Conservation (phyloP, 2,329 filamentous ascomycete genomes). For the Botrytis elliptica region DNA sequence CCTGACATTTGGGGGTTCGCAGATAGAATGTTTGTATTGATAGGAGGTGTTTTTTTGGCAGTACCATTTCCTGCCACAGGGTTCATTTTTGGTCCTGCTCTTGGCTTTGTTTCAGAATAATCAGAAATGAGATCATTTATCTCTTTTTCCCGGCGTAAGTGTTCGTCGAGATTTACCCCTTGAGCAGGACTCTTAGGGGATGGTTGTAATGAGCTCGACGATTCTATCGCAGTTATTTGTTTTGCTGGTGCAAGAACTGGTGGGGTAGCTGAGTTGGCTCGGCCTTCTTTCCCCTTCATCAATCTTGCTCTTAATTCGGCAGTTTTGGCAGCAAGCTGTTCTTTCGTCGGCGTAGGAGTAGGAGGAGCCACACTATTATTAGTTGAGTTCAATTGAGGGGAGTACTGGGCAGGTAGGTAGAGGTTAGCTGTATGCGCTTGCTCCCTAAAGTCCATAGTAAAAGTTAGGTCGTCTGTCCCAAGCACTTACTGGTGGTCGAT, state of each 20-base stretch:
- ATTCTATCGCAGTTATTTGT: constrained; percentile 19
- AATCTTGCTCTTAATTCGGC: constrained; percentile 38
- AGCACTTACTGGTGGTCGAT: constrained; percentile 31
- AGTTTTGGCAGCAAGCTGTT: constrained; percentile 36
- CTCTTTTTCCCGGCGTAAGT: constrained; percentile 30
- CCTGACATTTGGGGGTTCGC: constrained; percentile 30
- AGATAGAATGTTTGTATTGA: constrained; percentile 14
- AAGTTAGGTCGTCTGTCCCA: constrained; percentile 10
- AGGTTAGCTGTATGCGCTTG: constrained; percentile 26
- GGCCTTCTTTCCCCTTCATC: constrained; percentile 31
- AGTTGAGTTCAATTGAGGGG: constrained; percentile 27
- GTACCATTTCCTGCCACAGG: constrained; percentile 19
- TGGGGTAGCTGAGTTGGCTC: constrained; percentile 32
- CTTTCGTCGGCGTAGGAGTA: constrained; percentile 25
- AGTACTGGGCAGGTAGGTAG: constrained; percentile 27
- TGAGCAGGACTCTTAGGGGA: constrained; percentile 27
- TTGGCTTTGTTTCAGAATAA: constrained; percentile 31
- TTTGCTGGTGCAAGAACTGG: constrained; percentile 23
- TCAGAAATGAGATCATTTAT: constrained; percentile 35
- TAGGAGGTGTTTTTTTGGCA: background rate
- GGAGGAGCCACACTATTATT: constrained; percentile 21
- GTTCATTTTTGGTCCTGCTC: constrained; percentile 26
- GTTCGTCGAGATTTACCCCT: constrained; percentile 6
- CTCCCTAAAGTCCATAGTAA: background rate
- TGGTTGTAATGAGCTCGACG: constrained; percentile 26